These are phyloP conservation scores for Dorcoceras hygrometricum DNA, from an alignment of 257 asterid genomes.

Conservation along the genomic window DNA sequence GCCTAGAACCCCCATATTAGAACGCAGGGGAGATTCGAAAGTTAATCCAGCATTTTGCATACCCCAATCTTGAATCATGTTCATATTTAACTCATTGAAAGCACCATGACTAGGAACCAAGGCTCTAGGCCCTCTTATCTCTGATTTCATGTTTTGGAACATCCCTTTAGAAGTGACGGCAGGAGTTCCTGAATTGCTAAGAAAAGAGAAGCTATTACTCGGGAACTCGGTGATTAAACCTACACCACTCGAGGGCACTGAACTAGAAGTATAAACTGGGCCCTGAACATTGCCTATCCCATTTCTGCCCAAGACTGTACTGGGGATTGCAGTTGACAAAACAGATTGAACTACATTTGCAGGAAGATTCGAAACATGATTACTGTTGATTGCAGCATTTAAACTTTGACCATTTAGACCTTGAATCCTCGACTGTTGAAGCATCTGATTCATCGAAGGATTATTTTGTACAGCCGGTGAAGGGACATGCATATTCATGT, in stretches of 20 bases:
- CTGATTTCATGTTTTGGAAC: constrained; percentile 39
- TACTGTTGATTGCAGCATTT: not conserved
- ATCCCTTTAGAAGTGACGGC: constrained; percentile 27
- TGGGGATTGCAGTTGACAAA: constrained; percentile 32
- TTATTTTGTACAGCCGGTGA: not conserved
- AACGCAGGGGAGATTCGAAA: constrained; percentile 35
- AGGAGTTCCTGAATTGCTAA: constrained; percentile 39
- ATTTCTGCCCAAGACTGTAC: constrained; percentile 35
- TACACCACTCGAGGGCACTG: constrained; percentile 1
- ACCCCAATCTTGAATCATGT: constrained; percentile 50
- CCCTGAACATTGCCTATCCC: constrained; percentile 39
- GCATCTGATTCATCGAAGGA: not conserved
- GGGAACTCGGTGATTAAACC: constrained; percentile 37
- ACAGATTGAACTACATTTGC: not conserved
- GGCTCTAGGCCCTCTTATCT: constrained; percentile 40
- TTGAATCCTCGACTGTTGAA: not conserved
- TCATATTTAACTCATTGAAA: constrained; percentile 42
- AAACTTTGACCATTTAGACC: not conserved
- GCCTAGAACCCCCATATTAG: constrained; percentile 35
- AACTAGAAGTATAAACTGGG: constrained; percentile 24
- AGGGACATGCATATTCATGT: not conserved
- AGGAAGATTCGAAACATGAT: not conserved
- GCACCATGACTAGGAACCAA: constrained; percentile 45
- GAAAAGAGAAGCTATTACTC: constrained; percentile 33
- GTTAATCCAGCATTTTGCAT: constrained; percentile 43